Conservation (phyloP, 495 filamentous ascomycete species). For the Aspergillus indologenus region DNA sequence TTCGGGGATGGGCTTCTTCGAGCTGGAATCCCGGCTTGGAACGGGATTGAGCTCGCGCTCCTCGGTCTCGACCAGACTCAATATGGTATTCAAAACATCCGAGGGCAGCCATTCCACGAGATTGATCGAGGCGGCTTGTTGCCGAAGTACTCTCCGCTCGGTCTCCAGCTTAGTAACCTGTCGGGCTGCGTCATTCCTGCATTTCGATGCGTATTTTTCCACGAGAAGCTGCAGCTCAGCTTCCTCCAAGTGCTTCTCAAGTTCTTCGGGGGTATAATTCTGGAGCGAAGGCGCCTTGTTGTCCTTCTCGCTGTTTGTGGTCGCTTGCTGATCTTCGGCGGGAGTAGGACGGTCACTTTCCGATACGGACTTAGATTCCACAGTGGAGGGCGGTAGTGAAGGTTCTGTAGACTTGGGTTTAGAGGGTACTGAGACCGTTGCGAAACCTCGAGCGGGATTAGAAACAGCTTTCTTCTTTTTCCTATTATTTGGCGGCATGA, state of each 20-base stretch:
- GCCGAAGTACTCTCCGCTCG: constrained; percentile 71
- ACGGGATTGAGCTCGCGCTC: constrained; percentile 36
- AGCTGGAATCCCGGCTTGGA: constrained; percentile 24
- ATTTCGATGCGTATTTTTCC: constrained; percentile 73
- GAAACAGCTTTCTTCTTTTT: constrained; percentile 82
- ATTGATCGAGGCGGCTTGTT: constrained; percentile 66
- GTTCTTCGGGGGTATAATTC: constrained; percentile 71
- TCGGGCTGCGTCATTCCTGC: constrained; percentile 61
- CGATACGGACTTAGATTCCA: constrained; percentile 38
- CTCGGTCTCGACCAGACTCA: constrained; percentile 53
- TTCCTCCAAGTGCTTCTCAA: constrained; percentile 77
- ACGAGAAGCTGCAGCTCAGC: constrained; percentile 78
- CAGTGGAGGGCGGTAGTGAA: constrained; percentile 29
- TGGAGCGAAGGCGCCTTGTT: constrained; percentile 37
- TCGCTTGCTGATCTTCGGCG: constrained; percentile 21
- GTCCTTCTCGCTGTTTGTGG: constrained; percentile 16
- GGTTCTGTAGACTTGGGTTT: constrained; percentile 51
- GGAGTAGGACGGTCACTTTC: constrained; percentile 40
- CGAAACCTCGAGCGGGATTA: constrained; percentile 87
- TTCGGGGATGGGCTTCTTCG: constrained; percentile 46
- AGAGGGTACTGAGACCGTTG: constrained; percentile 84
- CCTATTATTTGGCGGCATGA: constrained; percentile 73
- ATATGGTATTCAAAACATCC: constrained; percentile 72
- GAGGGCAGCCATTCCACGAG: constrained; percentile 74
- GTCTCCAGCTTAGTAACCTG: constrained; percentile 72